Conservation (phyloP, 805 yeast genomes). For the Wilhelminamyces savonicus region DNA sequence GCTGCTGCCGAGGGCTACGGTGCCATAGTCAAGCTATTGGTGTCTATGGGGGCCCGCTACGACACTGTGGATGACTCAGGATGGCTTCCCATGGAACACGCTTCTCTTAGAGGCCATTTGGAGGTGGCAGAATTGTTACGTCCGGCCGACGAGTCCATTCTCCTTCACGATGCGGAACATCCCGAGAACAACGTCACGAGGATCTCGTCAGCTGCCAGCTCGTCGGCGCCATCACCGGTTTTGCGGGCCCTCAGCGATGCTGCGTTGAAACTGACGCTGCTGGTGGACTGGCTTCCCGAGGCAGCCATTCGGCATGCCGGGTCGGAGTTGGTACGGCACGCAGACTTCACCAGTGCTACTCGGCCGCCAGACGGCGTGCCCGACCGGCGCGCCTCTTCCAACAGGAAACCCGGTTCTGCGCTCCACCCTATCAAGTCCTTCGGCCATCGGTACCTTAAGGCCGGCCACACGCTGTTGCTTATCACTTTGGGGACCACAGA, state of each 20-base stretch:
- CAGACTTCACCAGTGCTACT: conserved; percentile 4
- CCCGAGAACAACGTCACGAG: conserved; percentile 27
- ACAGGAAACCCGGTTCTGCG: conserved; percentile 1
- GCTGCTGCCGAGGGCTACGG: conserved; percentile 82
- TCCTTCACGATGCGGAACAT: conserved; percentile 29
- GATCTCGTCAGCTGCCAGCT: conserved; percentile 3
- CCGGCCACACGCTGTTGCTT: conserved; percentile 63
- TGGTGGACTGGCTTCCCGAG: conserved; percentile 34
- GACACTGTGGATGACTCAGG: conserved; percentile 73
- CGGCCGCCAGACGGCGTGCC: conserved; percentile 4
- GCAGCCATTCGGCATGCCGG: conserved; percentile 20
- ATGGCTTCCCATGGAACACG: conserved; percentile 98
- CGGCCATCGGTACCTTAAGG: conserved; percentile 71
- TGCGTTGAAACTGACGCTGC: conserved; percentile 15
- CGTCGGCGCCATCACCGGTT: conserved; percentile 4
- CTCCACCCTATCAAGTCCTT: conserved; percentile 67
- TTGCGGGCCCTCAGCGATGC: conserved; percentile 1
- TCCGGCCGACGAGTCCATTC: conserved; percentile 35
- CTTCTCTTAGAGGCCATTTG: conserved; percentile 82
- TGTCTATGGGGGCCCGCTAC: conserved; percentile 47
- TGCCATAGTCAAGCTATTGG: conserved; percentile 50
- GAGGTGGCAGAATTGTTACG: conserved; percentile 57
- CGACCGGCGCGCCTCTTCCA: conserved; percentile 2
- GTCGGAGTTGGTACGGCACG: conserved; percentile 29
- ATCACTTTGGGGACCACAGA: conserved; percentile 87